Evolutionary conservation across 352 stramenopile species (phyloP).

Genomic region (Globisporangium ultimum): DNA sequence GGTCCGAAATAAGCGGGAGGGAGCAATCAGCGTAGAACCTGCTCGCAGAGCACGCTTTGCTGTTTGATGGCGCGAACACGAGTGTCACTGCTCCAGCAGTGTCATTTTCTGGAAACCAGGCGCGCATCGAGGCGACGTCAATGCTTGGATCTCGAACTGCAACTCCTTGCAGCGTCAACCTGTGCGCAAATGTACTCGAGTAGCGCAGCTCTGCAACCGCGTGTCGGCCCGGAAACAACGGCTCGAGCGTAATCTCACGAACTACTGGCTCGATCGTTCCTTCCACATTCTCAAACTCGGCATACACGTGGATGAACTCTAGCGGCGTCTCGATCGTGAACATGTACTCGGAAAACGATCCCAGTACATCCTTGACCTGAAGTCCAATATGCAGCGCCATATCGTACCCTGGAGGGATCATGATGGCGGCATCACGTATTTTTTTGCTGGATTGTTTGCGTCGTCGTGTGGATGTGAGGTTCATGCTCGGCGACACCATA

Average conservation of each 20-base stretch:
- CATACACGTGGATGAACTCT: conserved; percentile 39
- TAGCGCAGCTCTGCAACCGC: conserved; percentile 32
- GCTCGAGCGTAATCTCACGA: conserved; percentile 22
- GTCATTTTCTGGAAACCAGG: background rate
- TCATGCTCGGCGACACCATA: background rate
- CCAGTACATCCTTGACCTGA: conserved; percentile 16
- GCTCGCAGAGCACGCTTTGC: conserved; percentile 20
- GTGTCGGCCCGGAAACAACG: conserved; percentile 34
- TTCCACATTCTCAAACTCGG: conserved; percentile 24
- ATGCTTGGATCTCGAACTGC: conserved; percentile 2
- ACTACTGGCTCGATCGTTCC: conserved; percentile 29
- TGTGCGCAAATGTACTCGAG: conserved; percentile 39
- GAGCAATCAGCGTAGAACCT: conserved; percentile 39
- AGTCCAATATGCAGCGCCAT: conserved; percentile 27
- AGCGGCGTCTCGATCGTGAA: conserved; percentile 31
- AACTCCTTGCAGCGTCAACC: conserved; percentile 17
- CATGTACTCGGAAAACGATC: conserved; percentile 27
- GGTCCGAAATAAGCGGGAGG: conserved; percentile 13
- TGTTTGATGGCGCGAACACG: conserved; percentile 30
- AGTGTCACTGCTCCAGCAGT: conserved; percentile 7
- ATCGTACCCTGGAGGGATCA: conserved; percentile 25
- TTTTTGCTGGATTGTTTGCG: conserved; percentile 1
- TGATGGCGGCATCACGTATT: conserved; percentile 14
- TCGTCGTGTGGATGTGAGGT: background rate
- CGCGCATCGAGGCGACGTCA: conserved; percentile 5